Evolutionary conservation across 352 stramenopile species (phyloP).

Genomic region (Albugo candida): DNA sequence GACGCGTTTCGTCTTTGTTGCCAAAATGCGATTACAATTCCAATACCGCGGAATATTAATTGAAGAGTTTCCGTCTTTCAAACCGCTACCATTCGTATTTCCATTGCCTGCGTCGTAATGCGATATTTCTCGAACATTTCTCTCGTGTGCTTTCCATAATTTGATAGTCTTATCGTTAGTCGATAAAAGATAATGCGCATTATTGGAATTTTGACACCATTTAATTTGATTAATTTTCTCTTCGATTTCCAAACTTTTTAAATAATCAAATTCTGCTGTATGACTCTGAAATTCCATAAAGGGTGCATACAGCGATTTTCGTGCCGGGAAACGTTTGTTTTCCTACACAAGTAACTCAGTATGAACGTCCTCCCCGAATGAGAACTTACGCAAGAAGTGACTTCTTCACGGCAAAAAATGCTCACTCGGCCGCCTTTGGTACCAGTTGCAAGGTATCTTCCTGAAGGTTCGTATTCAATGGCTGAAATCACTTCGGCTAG

Average conservation of each 20-base stretch:
- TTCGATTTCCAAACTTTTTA: slow-evolving; percentile 95
- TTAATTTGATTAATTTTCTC: slow-evolving; percentile 97
- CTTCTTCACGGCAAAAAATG: slow-evolving; percentile 62
- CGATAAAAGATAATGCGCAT: slow-evolving; percentile 83
- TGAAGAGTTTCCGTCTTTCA: neutral
- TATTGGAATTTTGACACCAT: slow-evolving; percentile 80
- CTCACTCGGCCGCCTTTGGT: slow-evolving; percentile 86
- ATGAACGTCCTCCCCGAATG: neutral
- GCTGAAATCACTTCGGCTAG: slow-evolving; percentile 87
- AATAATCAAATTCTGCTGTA: slow-evolving; percentile 94
- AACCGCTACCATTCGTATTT: slow-evolving; percentile 3
- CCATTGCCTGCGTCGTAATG: slow-evolving; percentile 39
- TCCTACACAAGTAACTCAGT: slow-evolving; percentile 8
- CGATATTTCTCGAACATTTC: slow-evolving; percentile 50
- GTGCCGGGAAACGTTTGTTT: slow-evolving; percentile 13
- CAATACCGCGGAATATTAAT: slow-evolving; percentile 35
- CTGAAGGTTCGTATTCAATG: slow-evolving; percentile 85
- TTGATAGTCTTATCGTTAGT: slow-evolving; percentile 98
- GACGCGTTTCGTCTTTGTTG: slow-evolving; percentile 64
- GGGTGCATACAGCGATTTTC: slow-evolving; percentile 26
- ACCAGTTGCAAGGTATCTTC: slow-evolving; percentile 84
- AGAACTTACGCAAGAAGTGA: slow-evolving; percentile 2
- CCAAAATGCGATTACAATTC: slow-evolving; percentile 33
- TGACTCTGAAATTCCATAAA: slow-evolving; percentile 94
- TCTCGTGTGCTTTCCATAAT: slow-evolving; percentile 86